phyloP scores from a whole-genome alignment of 257 asterid species.

The Solanum lycopersicoides region DNA sequence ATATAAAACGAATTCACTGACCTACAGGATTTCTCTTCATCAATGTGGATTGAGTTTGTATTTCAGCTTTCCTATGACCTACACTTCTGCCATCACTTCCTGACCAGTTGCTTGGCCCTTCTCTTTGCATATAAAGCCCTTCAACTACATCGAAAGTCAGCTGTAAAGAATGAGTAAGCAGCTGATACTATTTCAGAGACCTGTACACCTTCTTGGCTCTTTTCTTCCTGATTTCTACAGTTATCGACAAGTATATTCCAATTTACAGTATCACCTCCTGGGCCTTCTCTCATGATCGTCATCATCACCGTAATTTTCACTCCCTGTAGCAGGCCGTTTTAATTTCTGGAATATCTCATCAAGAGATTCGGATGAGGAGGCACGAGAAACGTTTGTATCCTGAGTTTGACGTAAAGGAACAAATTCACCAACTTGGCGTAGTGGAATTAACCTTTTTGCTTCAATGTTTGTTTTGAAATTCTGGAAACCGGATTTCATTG shows the following conservation, averaged over 20 bases:
- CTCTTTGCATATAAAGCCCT: neutral
- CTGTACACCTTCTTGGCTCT: slow-evolving; percentile 25
- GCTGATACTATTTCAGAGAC: neutral
- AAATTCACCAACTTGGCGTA: slow-evolving; percentile 42
- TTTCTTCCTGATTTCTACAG: slow-evolving; percentile 21
- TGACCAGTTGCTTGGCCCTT: neutral
- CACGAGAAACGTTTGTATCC: slow-evolving; percentile 36
- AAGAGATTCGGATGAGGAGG: slow-evolving; percentile 68
- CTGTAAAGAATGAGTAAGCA: neutral
- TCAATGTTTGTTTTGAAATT: slow-evolving; percentile 58
- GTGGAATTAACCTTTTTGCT: slow-evolving; percentile 63
- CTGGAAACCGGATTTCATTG: slow-evolving; percentile 90
- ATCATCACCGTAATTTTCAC: slow-evolving; percentile 18
- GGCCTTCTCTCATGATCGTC: slow-evolving; percentile 30
- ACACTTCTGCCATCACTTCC: neutral
- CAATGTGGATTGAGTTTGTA: neutral
- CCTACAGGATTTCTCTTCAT: neutral
- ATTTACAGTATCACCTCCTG: slow-evolving; percentile 16
- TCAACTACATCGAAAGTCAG: neutral
- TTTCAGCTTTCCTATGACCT: neutral
- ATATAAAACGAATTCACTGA: neutral
- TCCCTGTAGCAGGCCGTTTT: slow-evolving; percentile 44
- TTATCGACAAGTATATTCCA: neutral
- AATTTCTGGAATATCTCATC: slow-evolving; percentile 85
- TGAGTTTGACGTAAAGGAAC: slow-evolving; percentile 56